Conservation (phyloP, 2,329 filamentous ascomycete species). For the Aspergillus tubingensis region DNA sequence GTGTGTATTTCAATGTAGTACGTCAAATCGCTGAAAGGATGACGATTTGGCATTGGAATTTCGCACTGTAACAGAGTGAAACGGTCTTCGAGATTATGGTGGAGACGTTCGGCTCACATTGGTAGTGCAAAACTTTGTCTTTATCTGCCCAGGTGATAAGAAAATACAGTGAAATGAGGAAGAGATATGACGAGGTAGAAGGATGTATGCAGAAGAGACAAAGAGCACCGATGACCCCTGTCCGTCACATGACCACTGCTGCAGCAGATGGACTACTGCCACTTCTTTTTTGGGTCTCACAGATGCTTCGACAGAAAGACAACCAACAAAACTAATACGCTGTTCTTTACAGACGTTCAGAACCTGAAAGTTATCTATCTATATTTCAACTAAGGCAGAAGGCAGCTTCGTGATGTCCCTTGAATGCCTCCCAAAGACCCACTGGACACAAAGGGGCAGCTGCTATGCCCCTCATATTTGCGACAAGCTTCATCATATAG, state of each 20-base stretch:
- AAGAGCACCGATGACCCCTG: not conserved
- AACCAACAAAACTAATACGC: not conserved
- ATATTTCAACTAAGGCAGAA: not conserved
- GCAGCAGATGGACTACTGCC: not conserved
- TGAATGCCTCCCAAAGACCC: not conserved
- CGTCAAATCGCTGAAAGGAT: too few relatives aligned
- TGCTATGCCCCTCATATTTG: not conserved
- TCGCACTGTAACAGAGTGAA: too few relatives aligned
- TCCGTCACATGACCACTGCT: not conserved
- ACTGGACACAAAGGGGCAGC: not conserved
- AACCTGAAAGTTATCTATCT: not conserved
- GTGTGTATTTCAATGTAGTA: too few relatives aligned
- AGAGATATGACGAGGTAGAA: too few relatives aligned
- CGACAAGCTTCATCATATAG: not conserved
- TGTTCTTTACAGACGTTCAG: too few relatives aligned
- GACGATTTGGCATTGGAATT: too few relatives aligned
- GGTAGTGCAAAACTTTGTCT: too few relatives aligned
- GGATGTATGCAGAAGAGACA: too few relatives aligned
- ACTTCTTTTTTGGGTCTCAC: not conserved
- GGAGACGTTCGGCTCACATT: too few relatives aligned
- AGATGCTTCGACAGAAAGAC: not conserved
- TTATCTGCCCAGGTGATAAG: too few relatives aligned
- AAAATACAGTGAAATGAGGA: too few relatives aligned
- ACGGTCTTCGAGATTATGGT: too few relatives aligned
- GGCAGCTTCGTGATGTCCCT: not conserved